Evolutionary conservation across 331 rosid species (phyloP).

Genomic region (Malus hybrid): DNA sequence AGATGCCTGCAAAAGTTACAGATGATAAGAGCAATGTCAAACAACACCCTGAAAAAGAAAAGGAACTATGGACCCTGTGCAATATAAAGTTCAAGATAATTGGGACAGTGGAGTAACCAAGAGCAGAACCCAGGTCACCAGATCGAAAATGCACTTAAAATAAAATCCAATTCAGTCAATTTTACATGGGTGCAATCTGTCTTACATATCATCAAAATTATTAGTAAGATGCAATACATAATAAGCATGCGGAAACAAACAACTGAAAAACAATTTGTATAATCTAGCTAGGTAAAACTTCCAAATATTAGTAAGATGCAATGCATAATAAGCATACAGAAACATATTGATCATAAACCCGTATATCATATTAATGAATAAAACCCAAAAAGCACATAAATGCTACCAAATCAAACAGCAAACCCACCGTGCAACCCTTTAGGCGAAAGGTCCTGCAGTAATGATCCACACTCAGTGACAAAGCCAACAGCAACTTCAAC

Average conservation of each 20-base stretch:
- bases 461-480: constrained; percentile 89
- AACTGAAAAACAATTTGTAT: neutral
- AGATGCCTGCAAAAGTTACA: constrained; percentile 56
- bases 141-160: neutral
- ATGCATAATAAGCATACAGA: neutral
- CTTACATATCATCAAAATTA: neutral
- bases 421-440: constrained; percentile 86
- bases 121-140: neutral
- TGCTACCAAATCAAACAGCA: constrained; percentile 14
- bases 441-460: constrained; percentile 81
- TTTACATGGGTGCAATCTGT: neutral
- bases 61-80: neutral
- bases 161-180: neutral
- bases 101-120: neutral
- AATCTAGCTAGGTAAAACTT: neutral
- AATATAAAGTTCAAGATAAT: neutral
- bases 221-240: too few relatives aligned
- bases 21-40: neutral
- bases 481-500: constrained; percentile 99
- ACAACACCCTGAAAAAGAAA: neutral
- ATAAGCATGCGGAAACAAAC: neutral
- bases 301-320: neutral
- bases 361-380: neutral
- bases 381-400: neutral
- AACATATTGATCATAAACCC: neutral